A percentile compares a stretch with the other conserved stretches of the same genome.
Conservation (phyloP, 164 flowering plant species). For the Vitis amurensis region DNA sequence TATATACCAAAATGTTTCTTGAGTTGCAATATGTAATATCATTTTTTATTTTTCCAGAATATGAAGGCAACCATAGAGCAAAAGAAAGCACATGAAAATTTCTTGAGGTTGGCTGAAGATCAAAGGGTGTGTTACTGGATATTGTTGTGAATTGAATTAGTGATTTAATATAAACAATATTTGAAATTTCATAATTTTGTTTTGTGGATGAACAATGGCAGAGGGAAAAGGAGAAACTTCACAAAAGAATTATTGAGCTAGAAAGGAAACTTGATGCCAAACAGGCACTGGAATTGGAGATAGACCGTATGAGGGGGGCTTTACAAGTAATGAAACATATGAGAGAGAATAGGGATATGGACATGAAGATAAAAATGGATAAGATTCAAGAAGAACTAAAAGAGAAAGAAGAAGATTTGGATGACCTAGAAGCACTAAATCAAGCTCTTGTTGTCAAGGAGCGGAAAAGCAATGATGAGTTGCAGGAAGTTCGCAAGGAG, state of each 20-base stretch:
- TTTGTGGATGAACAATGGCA: constrained; percentile 27
- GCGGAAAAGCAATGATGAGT: constrained; percentile 59
- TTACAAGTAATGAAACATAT: constrained; percentile 62
- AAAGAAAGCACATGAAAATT: constrained; percentile 55
- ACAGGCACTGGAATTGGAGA: constrained; percentile 76
- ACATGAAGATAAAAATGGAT: constrained; percentile 38
- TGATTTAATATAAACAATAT: background rate
- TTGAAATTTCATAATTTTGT: background rate
- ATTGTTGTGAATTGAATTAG: background rate
- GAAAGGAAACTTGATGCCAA: constrained; percentile 66
- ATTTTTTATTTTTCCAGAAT: constrained; percentile 41
- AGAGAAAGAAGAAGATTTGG: constrained; percentile 61
- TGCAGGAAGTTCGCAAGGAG: constrained; percentile 66
- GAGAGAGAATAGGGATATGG: constrained; percentile 50
- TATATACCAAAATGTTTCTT: too few relatives aligned
- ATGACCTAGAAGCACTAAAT: constrained; percentile 32
- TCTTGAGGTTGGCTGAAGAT: constrained; percentile 59
- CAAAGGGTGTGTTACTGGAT: constrained; percentile 51
- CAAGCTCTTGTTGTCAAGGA: constrained; percentile 56
- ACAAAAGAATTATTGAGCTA: constrained; percentile 43
- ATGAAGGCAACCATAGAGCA: constrained; percentile 67
- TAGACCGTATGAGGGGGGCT: constrained; percentile 64
- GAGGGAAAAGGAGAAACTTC: constrained; percentile 63
- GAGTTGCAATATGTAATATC: too few relatives aligned
- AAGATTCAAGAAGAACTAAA: constrained; percentile 34